Evolutionary conservation across 169 alveolate genomes (phyloP), one percentile per base, ranked within the genome.

Genomic region (Cryptosporidium muris): DNA sequence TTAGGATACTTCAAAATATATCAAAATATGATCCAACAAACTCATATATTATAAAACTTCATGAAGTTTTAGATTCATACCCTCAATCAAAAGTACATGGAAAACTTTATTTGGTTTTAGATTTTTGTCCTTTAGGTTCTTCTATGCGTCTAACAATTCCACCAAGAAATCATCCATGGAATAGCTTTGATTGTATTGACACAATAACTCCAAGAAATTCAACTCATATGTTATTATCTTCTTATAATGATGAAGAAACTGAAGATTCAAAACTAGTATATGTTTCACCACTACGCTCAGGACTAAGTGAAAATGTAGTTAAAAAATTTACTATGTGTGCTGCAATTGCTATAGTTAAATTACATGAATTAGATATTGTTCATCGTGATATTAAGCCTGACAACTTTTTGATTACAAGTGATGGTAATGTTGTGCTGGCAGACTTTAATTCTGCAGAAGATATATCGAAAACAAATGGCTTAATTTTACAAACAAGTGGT

Each of bases 361-460:
- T 89, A 16, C 94, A 91, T 63, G 81, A 65, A n/a, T 51, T 85
- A 52, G 85, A 82, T 36, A 91, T 91, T 48, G 89, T 64, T 9
- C 94, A 91, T 58, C 53, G 94, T 47, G 92, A 91, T 88, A 60
- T 91, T 42, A 91, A 89, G 48, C 89, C 90, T 12, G 94, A 91
- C 68, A 91, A 89, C 74, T 80, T 91, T 14, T 40, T 91, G 68
- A 52, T 91, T 25, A 74, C 89, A 25, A 67, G 64, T 38, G 48
- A 63, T 47, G 91, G 88, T 8, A 52, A 63, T 43, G 54, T 67
- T 3, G 88, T 81, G 74, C 67, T 91, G n/a, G 74, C 62, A n/a
- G 92, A 91, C 66, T 90, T 90, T 66, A 90, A 89, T 16, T 85
- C 88, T 4, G 92, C 93, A 6, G 88, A 67, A 54, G 25, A 25